These are phyloP conservation scores for Abortiporus biennis DNA, from an alignment of 1,284 basidiomycete genomes.

Conservation along the genomic window DNA sequence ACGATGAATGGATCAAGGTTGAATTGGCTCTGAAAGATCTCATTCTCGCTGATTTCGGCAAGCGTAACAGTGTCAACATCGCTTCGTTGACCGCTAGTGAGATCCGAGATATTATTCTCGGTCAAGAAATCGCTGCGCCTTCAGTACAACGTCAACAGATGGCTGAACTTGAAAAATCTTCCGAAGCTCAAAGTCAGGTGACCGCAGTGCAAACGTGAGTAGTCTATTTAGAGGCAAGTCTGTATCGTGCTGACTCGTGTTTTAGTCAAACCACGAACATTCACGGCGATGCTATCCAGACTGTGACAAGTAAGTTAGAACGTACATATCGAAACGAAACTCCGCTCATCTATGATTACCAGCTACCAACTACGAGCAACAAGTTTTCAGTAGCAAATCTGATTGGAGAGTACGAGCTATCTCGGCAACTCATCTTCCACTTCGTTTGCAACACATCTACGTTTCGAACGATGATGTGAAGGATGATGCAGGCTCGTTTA, in stretches of 20 bases:
- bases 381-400: conserved; percentile 96
- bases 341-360: conserved; percentile 13
- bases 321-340: too few relatives aligned
- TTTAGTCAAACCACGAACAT: conserved; percentile 91
- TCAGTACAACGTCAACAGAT: conserved; percentile 97
- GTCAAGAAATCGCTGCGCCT: conserved; percentile 94
- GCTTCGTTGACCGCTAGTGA: conserved; percentile 95
- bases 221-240: neutral
- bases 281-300: conserved; percentile 95
- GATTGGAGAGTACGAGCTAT: conserved; percentile 99
- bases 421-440: conserved; percentile 91
- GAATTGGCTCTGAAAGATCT: conserved; percentile 96
- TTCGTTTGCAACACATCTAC: conserved; percentile 97
- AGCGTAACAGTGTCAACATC: conserved; percentile 98
- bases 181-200: conserved; percentile 91
- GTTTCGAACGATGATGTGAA: conserved; percentile 99
- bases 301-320: conserved; percentile 76
- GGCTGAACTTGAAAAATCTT: conserved; percentile 97
- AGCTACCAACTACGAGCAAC: conserved; percentile 97
- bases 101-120: conserved; percentile 94
- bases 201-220: conserved; percentile 89
- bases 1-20: conserved; percentile 99
- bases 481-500: conserved; percentile 91
- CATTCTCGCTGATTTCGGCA: conserved; percentile 93
- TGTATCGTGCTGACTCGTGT: conserved; percentile 13